Percentiles rank a stretch among this genome's conserved stretches.
These are phyloP conservation scores for Monascus ruber DNA, from an alignment of 2,329 filamentous ascomycete genomes.

Conservation along the genomic window DNA sequence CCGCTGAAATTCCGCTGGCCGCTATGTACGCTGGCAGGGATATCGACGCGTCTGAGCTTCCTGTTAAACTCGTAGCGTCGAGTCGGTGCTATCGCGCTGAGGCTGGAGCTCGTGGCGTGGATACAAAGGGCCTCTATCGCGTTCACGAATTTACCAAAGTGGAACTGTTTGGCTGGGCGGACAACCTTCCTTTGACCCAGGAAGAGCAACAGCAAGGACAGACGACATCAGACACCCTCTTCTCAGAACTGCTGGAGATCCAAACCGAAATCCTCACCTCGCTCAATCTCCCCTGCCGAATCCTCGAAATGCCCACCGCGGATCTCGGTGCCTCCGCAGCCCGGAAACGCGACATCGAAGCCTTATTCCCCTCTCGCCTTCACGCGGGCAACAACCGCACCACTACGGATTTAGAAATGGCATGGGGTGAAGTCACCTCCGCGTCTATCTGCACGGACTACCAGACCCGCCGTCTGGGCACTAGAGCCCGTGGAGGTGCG, in stretches of 20 bases:
- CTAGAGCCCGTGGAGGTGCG: conserved; percentile 48
- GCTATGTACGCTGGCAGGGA: conserved; percentile 71
- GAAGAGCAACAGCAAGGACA: neutral
- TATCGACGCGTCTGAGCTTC: conserved; percentile 55
- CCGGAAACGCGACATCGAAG: conserved; percentile 87
- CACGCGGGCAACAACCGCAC: conserved; percentile 8
- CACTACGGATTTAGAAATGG: conserved; percentile 38
- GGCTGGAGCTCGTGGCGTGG: conserved; percentile 76
- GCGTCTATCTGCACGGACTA: conserved; percentile 91
- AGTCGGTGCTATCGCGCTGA: conserved; percentile 95
- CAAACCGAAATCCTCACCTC: conserved; percentile 71
- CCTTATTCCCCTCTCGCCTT: conserved; percentile 73
- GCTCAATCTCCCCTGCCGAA: conserved; percentile 71
- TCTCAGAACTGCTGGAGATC: conserved; percentile 75
- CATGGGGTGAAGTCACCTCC: conserved; percentile 90
- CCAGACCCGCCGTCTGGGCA: conserved; percentile 72
- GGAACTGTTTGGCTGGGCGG: conserved; percentile 89
- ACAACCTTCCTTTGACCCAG: conserved; percentile 36
- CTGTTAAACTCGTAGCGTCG: conserved; percentile 67
- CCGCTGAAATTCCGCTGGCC: conserved; percentile 88
- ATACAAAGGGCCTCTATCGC: conserved; percentile 89
- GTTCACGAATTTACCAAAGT: conserved; percentile 99
- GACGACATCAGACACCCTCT: conserved; percentile 40
- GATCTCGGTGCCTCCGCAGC: conserved; percentile 83
- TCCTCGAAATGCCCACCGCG: conserved; percentile 81